Conservation (phyloP, 2,329 filamentous ascomycete species). For the Leptographium galeiforme region DNA sequence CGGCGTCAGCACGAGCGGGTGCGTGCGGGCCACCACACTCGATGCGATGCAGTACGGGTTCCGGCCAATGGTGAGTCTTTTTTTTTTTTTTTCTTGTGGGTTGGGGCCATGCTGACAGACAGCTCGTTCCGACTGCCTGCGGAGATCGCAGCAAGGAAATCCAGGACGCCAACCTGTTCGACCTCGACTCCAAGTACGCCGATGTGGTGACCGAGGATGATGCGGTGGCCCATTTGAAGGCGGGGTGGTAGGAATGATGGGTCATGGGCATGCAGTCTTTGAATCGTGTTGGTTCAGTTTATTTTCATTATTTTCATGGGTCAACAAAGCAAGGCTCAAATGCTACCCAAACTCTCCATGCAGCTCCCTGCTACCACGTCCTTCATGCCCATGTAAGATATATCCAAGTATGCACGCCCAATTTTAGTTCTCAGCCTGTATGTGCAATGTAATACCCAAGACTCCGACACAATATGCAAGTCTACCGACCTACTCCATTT, state of each 20-base stretch:
- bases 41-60: constrained; percentile 31
- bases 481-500: neutral
- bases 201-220: constrained; percentile 29
- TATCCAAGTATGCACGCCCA: no score
- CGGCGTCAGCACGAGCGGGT: constrained; percentile 32
- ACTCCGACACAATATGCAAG: no score
- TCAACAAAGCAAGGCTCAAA: no score
- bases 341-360: no score
- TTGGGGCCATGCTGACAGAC: neutral
- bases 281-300: no score
- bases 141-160: constrained; percentile 30
- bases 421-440: no score
- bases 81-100: neutral
- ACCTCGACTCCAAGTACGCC: constrained; percentile 29
- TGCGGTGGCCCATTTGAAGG: constrained; percentile 22
- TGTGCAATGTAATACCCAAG: no score
- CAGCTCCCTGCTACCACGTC: no score
- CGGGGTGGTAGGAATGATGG: constrained; percentile 18
- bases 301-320: no score
- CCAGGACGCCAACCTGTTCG: constrained; percentile 21
- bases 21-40: constrained; percentile 27
- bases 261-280: no score
- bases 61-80: constrained; percentile 25
- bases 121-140: constrained; percentile 30
- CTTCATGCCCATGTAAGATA: no score